Base-by-base conservation (phyloP, 345 rosid species). In the Citrus maxima region DNA sequence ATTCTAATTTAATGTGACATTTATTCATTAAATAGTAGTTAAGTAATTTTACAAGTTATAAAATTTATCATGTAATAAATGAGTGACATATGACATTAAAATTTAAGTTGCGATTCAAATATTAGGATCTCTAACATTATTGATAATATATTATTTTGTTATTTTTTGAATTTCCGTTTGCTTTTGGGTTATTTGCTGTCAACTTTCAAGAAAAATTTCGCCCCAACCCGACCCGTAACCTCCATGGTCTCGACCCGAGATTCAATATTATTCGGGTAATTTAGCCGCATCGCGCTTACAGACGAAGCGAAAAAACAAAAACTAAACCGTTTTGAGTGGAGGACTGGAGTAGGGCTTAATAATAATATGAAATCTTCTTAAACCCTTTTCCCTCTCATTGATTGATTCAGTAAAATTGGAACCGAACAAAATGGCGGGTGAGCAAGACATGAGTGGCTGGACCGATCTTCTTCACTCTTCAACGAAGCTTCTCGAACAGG, bases 381-480 rank as follows among this genome's bases (percentile, higher is more conserved):
- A 73, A 60, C 24, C 67, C 37, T 62, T 73, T 40, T 25, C 67
- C 66, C 49, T 38, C 65, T 12, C 67, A 37, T 38, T 24, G n/a
- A 27, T 51, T 70, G n/a, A 27, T 27, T 70, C 61, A 28, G 74
- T 14, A 70, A n/a, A 70, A 24, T 46, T 21, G 67, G 30, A 65
- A 81, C 80, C 30, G 58, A 54, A 8, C 22, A 13, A 54, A 93
- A 93, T 95, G 98, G 97, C 94, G 85, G 86, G 82, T 78, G 99
- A 96, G 54, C 90, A 84, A 79, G 97, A 90, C 80, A 88, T 94
- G 90, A 80, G 94, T 78, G 80, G 90, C 80, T 96, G 97, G 98
- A 94, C 94, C 51, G 97, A 96, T 86, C 93, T 96, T 81, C 97
- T 96, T 35, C 95, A 92, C 75, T 91, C 98, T 60, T 96, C 99